Percentiles rank a stretch among this genome's conserved stretches.
These are phyloP conservation scores for Yamadazyma dendronema DNA, from an alignment of 1,139 yeast species.

Conservation along the genomic window DNA sequence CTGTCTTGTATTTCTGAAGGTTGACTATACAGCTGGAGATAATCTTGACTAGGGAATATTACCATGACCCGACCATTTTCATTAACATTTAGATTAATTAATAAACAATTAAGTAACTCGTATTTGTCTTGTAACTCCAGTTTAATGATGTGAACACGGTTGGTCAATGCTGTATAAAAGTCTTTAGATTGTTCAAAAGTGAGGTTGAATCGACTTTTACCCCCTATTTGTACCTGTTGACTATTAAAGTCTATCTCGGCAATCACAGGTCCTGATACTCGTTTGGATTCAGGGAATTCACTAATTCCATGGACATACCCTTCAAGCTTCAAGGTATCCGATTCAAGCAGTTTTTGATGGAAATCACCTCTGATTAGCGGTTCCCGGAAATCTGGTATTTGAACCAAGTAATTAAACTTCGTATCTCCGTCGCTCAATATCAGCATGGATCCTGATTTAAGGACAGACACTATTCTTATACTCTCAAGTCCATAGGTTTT, in stretches of 20 bases:
- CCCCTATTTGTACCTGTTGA: not conserved
- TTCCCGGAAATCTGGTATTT: conserved; percentile 1
- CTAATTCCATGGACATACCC: conserved; percentile 4
- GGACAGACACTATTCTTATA: not conserved
- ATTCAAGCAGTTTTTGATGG: not conserved
- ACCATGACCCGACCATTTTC: conserved; percentile 30
- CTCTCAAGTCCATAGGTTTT: conserved; percentile 25
- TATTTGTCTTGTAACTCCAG: conserved; percentile 8
- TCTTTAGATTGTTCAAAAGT: conserved; percentile 4
- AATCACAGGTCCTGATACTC: not conserved
- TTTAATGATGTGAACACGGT: conserved; percentile 12
- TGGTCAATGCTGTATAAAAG: conserved; percentile 6
- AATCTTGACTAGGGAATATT: conserved; percentile 20
- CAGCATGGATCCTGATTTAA: not conserved
- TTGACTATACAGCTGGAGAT: conserved; percentile 3
- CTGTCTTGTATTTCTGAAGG: not conserved
- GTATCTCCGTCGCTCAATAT: not conserved
- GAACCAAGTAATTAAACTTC: conserved; percentile 5
- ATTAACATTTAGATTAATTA: conserved; percentile 20
- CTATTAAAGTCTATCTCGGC: conserved; percentile 1
- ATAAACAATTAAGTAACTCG: conserved; percentile 10
- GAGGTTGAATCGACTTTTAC: not conserved
- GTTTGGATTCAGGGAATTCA: conserved; percentile 1
- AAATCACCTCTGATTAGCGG: not conserved
- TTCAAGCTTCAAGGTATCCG: conserved; percentile 2